phyloP scores from a whole-genome alignment of 495 filamentous ascomycete genomes.

The Cetradonia linearis region DNA sequence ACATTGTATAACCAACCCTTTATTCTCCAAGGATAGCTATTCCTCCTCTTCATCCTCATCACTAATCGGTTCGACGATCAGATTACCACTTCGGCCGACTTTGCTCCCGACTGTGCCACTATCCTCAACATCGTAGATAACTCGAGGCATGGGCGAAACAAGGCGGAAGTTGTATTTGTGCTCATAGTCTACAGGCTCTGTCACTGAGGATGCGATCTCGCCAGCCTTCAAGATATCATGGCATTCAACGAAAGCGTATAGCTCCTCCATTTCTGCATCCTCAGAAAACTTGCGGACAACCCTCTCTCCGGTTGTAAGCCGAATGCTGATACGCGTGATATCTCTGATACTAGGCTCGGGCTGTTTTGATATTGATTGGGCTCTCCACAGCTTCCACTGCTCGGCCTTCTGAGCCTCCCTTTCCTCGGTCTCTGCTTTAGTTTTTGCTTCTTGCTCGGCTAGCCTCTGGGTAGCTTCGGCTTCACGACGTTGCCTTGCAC shows the following conservation, averaged over 20 bases:
- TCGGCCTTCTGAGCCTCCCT: slow-evolving; percentile 45
- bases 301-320: slow-evolving; percentile 61
- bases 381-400: slow-evolving; percentile 78
- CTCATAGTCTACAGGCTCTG: slow-evolving; percentile 55
- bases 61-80: slow-evolving; percentile 67
- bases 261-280: slow-evolving; percentile 63
- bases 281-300: slow-evolving; percentile 63
- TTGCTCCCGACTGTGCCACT: slow-evolving; percentile 55
- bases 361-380: slow-evolving; percentile 52
- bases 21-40: neutral
- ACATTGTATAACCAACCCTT: neutral
- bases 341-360: slow-evolving; percentile 55
- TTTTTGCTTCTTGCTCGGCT: slow-evolving; percentile 52
- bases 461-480: slow-evolving; percentile 56
- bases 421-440: slow-evolving; percentile 54
- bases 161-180: slow-evolving; percentile 76
- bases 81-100: slow-evolving; percentile 74
- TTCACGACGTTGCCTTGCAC: slow-evolving; percentile 61
- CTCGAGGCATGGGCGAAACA: slow-evolving; percentile 71
- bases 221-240: slow-evolving; percentile 50
- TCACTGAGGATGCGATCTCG: slow-evolving; percentile 27
- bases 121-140: slow-evolving; percentile 57
- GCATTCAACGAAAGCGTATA: slow-evolving; percentile 96
- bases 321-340: slow-evolving; percentile 69
- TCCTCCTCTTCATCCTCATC: slow-evolving; percentile 47